Conservation (phyloP, 2,329 filamentous ascomycete species). For the Aspergillus arachidicola region DNA sequence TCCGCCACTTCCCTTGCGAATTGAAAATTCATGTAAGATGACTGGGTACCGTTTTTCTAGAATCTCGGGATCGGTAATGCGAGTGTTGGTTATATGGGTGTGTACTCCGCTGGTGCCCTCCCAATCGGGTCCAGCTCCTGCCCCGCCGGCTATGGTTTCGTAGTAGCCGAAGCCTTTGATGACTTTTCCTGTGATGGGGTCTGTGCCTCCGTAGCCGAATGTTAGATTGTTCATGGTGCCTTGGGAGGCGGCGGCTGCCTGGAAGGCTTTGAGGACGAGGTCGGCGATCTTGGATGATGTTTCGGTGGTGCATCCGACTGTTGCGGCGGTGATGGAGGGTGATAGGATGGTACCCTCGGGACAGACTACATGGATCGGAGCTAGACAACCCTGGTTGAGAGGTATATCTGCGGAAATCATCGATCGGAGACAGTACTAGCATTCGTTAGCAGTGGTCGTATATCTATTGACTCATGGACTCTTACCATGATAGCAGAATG, state of each 20-base stretch:
- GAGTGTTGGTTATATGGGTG: constrained; percentile 82
- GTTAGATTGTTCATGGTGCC: constrained; percentile 75
- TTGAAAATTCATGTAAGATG: constrained; percentile 67
- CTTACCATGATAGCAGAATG: constrained; percentile 69
- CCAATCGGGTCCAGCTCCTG: constrained; percentile 72
- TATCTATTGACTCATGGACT: constrained; percentile 54
- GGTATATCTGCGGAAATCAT: constrained; percentile 78
- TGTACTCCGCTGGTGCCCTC: constrained; percentile 73
- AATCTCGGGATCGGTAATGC: constrained; percentile 79
- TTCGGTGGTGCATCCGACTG: constrained; percentile 77
- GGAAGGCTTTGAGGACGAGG: constrained; percentile 76
- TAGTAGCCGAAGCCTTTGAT: constrained; percentile 56
- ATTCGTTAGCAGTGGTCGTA: constrained; percentile 13
- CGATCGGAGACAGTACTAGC: constrained; percentile 62
- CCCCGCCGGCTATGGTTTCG: constrained; percentile 78
- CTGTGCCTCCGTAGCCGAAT: constrained; percentile 40
- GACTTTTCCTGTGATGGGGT: constrained; percentile 44
- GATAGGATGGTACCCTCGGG: constrained; percentile 71
- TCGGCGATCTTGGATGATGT: constrained; percentile 77
- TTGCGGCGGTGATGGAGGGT: constrained; percentile 62
- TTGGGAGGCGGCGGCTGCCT: constrained; percentile 74
- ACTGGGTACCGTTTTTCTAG: constrained; percentile 78
- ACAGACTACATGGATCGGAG: constrained; percentile 71
- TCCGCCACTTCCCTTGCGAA: constrained; percentile 66
- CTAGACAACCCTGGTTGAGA: constrained; percentile 78